phyloP scores from a whole-genome alignment of 2,329 filamentous ascomycete species.

The Bertia moriformis region DNA sequence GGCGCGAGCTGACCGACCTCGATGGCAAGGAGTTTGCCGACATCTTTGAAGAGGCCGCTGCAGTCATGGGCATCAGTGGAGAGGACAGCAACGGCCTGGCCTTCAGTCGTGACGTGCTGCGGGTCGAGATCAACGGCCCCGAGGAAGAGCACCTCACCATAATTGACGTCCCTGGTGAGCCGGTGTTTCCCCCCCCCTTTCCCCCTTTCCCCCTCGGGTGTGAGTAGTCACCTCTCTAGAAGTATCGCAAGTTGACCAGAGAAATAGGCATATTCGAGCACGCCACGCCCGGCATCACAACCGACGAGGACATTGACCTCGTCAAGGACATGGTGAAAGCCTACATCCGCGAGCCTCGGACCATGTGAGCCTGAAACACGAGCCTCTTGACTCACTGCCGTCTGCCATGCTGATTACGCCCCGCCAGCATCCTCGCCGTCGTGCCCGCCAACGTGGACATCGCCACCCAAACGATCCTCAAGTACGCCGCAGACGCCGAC shows the following conservation, averaged over 20 bases:
- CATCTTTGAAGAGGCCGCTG: neutral
- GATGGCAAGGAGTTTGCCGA: neutral
- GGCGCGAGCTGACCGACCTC: neutral
- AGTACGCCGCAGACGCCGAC: slow-evolving; percentile 26
- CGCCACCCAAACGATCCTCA: slow-evolving; percentile 34
- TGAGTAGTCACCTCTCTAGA: too few relatives aligned
- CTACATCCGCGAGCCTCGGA: neutral
- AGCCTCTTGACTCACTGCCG: too few relatives aligned
- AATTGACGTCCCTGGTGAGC: too few relatives aligned
- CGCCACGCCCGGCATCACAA: neutral
- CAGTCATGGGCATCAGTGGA: neutral
- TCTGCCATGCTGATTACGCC: too few relatives aligned
- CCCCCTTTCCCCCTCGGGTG: too few relatives aligned
- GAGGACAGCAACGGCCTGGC: neutral
- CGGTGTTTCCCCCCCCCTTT: too few relatives aligned
- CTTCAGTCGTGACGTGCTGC: neutral
- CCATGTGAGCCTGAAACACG: too few relatives aligned
- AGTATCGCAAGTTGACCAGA: too few relatives aligned
- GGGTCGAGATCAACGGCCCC: neutral
- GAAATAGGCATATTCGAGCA: neutral
- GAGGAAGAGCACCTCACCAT: neutral
- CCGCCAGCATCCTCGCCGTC: slow-evolving; percentile 42
- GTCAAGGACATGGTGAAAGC: neutral
- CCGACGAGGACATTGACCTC: neutral
- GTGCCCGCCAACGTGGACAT: slow-evolving; percentile 32